phyloP scores from a whole-genome alignment of 2,329 filamentous ascomycete species.

The Colletotrichum simmondsii region DNA sequence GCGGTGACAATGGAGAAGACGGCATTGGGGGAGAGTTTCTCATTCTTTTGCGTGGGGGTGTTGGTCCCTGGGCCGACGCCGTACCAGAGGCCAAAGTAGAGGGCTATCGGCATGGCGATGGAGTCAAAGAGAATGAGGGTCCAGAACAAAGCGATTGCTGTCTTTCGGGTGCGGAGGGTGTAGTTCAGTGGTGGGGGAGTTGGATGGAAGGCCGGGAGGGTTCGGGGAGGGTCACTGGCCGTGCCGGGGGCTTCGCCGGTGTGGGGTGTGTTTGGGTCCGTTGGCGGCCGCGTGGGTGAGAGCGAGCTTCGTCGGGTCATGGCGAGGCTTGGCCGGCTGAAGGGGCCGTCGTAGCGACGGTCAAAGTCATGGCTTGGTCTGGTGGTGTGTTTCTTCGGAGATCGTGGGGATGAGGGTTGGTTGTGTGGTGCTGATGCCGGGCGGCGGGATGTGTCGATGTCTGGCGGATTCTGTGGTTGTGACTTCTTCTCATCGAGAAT shows the following conservation, averaged over 20 bases:
- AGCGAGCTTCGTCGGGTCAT: constrained; percentile 13
- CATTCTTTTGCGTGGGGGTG: constrained; percentile 46
- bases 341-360: constrained; percentile 33
- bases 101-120: constrained; percentile 65
- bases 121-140: constrained; percentile 67
- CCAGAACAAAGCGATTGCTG: constrained; percentile 69
- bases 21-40: constrained; percentile 38
- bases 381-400: not conserved
- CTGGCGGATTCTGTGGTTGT: not conserved
- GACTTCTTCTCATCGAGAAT: constrained; percentile 9
- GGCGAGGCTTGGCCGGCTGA: constrained; percentile 19
- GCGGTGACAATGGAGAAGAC: constrained; percentile 66
- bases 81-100: constrained; percentile 72
- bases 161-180: constrained; percentile 52
- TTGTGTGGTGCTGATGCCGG: not conserved
- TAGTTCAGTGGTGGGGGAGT: constrained; percentile 35
- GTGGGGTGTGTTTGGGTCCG: not conserved
- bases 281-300: not conserved
- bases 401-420: not conserved
- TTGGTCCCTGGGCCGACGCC: constrained; percentile 45
- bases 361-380: constrained; percentile 32
- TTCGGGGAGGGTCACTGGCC: too few relatives aligned
- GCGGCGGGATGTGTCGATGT: not conserved
- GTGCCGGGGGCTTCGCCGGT: not conserved
- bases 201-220: constrained; percentile 8